Percentiles rank a stretch among this genome's conserved stretches.
Evolutionary conservation across 78 protist species (phyloP).

Genomic region (Planoprotostelium fungivorum): DNA sequence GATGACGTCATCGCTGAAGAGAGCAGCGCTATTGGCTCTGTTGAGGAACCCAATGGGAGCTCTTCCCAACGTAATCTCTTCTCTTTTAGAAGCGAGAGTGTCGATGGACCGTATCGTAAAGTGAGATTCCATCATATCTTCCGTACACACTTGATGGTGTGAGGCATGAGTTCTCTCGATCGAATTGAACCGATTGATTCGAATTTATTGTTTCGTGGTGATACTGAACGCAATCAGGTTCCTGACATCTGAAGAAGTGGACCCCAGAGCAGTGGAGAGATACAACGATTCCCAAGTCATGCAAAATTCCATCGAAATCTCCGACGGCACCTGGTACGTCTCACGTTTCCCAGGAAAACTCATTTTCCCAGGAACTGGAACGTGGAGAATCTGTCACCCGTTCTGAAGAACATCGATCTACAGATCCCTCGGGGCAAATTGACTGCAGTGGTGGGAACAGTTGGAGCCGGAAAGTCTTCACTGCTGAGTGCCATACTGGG

Average conservation of each 20-base stretch:
- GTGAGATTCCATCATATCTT: not conserved
- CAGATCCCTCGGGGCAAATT: conserved; percentile 14
- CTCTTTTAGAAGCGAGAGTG: not conserved
- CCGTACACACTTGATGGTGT: not conserved
- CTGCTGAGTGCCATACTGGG: conserved; percentile 69
- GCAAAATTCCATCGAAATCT: not conserved
- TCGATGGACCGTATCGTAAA: not conserved
- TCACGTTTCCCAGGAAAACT: not conserved
- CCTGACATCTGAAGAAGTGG: not conserved
- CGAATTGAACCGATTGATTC: too few species aligned
- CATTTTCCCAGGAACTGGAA: not conserved
- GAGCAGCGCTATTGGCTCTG: not conserved
- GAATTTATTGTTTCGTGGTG: too few species aligned
- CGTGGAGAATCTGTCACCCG: not conserved
- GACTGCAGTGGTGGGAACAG: conserved; percentile 72
- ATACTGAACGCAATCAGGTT: too few species aligned
- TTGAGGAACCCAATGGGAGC: not conserved
- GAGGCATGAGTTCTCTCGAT: too few species aligned
- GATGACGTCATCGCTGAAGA: not conserved
- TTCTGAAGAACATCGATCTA: conserved; percentile 16
- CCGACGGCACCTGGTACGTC: not conserved
- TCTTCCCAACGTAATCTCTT: not conserved
- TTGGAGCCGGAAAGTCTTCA: conserved; percentile 88
- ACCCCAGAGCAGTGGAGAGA: not conserved
- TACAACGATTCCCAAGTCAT: not conserved